Conservation (phyloP, 495 filamentous ascomycete species). For the Neurospora sp. region DNA sequence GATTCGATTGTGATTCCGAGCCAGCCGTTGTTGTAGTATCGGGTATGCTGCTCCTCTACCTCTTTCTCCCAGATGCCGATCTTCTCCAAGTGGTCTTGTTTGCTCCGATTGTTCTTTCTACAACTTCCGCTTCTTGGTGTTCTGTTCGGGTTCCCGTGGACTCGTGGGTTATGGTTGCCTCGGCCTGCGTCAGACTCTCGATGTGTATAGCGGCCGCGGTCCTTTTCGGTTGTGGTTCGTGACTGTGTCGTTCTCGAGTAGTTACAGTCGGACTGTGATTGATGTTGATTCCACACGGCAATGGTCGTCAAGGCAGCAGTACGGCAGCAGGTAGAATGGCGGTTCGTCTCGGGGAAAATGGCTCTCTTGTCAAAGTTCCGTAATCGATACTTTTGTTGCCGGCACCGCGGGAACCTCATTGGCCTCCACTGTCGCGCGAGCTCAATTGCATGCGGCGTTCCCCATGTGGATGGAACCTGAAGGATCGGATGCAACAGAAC, state of each 20-base stretch:
- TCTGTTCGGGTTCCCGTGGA: conserved; percentile 1
- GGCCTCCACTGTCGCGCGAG: conserved; percentile 8
- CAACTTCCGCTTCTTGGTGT: neutral
- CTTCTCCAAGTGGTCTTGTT: neutral
- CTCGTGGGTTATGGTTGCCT: neutral
- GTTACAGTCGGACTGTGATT: neutral
- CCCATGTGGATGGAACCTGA: neutral
- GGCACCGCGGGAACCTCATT: conserved; percentile 10
- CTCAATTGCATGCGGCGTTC: neutral
- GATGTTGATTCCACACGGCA: neutral
- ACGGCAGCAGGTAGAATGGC: neutral
- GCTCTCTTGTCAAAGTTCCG: neutral
- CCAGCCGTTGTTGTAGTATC: conserved; percentile 1
- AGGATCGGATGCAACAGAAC: neutral
- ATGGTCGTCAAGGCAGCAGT: neutral
- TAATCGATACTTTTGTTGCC: neutral
- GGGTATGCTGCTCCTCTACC: neutral
- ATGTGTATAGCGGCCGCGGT: neutral
- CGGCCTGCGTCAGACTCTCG: neutral
- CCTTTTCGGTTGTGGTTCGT: neutral
- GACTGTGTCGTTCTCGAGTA: neutral
- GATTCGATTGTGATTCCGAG: conserved; percentile 25
- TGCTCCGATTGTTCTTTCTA: neutral
- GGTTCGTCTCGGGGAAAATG: neutral
- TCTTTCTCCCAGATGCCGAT: neutral